Evolutionary conservation across 129 eudicot species (phyloP).

Genomic region (Lactuca sativa): DNA sequence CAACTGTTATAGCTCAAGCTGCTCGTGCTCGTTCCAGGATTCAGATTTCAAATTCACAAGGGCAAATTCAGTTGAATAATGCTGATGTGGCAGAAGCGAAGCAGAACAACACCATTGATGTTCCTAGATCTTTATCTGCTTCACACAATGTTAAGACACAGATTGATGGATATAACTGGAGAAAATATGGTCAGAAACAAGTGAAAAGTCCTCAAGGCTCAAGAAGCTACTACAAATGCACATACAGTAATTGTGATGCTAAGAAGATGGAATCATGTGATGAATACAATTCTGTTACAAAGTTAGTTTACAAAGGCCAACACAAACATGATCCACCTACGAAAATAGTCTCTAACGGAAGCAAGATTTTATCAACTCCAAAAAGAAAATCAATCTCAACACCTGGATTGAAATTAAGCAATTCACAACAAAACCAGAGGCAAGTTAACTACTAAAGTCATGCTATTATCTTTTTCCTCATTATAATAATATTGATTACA

Average conservation of each 20-base stretch:
- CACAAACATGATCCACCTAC: conserved; percentile 87
- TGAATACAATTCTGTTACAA: conserved; percentile 39
- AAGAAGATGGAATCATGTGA: conserved; percentile 77
- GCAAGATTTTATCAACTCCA: conserved; percentile 35
- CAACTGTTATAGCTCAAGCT: conserved; percentile 36
- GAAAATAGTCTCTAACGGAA: conserved; percentile 39
- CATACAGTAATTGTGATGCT: conserved; percentile 58
- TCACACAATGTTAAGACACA: conserved; percentile 40
- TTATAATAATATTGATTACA: neutral
- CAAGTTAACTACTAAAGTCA: conserved; percentile 11
- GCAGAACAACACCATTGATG: conserved; percentile 13
- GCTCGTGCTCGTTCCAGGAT: conserved; percentile 15
- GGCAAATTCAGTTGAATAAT: neutral
- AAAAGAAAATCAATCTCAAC: conserved; percentile 20
- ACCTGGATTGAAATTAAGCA: conserved; percentile 31
- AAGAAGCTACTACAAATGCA: conserved; percentile 81
- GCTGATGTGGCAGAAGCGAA: conserved; percentile 9
- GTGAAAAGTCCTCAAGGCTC: conserved; percentile 78
- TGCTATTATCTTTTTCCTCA: conserved; percentile 4
- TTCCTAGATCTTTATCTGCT: conserved; percentile 17
- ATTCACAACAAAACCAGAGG: conserved; percentile 48
- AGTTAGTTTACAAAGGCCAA: conserved; percentile 57
- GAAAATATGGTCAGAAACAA: conserved; percentile 87
- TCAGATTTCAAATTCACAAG: conserved; percentile 33
- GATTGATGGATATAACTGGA: conserved; percentile 70